Conservation (phyloP, 2,329 filamentous ascomycete genomes). For the Fusarium torulosum region DNA sequence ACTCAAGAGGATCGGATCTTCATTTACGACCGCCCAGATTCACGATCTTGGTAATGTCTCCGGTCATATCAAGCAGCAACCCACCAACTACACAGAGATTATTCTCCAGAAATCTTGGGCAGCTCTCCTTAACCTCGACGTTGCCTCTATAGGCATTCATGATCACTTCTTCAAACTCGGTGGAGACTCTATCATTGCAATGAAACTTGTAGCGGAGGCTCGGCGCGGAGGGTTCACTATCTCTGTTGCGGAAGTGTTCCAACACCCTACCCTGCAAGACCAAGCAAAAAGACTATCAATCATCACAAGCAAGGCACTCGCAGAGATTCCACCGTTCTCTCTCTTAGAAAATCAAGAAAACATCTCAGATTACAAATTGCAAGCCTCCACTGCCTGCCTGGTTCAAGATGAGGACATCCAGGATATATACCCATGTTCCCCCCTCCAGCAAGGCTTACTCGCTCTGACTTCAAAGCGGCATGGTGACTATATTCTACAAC, state of each 20-base stretch:
- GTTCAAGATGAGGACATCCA: background rate
- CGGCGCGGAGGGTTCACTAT: background rate
- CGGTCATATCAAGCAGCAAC: background rate
- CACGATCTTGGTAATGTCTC: background rate
- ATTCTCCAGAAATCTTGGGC: background rate
- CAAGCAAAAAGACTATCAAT: background rate
- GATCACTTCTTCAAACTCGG: constrained; percentile 1
- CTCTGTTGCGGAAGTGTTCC: background rate
- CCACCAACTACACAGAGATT: background rate
- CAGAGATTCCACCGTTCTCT: background rate
- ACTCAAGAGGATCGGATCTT: background rate
- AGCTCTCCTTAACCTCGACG: background rate
- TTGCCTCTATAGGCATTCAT: background rate
- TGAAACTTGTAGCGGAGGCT: background rate
- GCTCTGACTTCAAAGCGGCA: background rate
- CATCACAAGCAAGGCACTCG: background rate
- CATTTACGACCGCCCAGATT: background rate
- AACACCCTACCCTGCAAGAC: background rate
- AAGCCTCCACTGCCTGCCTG: background rate
- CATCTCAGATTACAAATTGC: background rate
- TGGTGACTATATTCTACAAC: background rate
- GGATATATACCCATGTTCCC: background rate
- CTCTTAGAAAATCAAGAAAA: background rate
- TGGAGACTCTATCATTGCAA: background rate
- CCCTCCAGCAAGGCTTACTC: background rate